Percentiles rank a stretch among this genome's conserved stretches.
Conservation (phyloP, 768 basidiomycete genomes). For the Phlebiopsis gigantea region DNA sequence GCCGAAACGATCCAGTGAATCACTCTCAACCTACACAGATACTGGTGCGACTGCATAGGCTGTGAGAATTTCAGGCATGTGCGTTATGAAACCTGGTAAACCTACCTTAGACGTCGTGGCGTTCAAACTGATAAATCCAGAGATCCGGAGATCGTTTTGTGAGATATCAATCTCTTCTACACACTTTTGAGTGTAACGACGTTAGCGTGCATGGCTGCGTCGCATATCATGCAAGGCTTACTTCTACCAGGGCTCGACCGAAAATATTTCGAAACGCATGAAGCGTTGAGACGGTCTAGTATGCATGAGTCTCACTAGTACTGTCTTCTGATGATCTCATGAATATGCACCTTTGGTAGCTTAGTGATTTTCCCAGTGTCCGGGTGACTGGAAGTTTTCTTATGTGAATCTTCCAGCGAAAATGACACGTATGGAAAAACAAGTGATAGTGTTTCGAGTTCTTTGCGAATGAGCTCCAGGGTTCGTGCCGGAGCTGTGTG, state of each 20-base stretch:
- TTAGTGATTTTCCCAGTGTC: conserved; percentile 45
- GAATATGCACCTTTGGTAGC: conserved; percentile 55
- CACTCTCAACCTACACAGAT: conserved; percentile 57
- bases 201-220: background rate
- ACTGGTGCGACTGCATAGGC: conserved; percentile 67
- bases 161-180: conserved; percentile 56
- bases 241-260: conserved; percentile 69
- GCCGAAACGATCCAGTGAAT: background rate
- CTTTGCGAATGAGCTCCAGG: conserved; percentile 61
- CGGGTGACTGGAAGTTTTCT: conserved; percentile 28
- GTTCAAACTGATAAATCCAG: conserved; percentile 82
- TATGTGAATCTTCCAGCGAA: conserved; percentile 52
- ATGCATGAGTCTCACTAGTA: no score
- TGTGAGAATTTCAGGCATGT: background rate
- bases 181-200: background rate
- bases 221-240: conserved; percentile 30
- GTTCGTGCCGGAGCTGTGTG: conserved; percentile 58
- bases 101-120: conserved; percentile 69
- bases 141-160: conserved; percentile 47
- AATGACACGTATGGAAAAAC: conserved; percentile 70
- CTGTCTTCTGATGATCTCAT: background rate
- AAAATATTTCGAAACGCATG: conserved; percentile 68
- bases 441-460: conserved; percentile 69
- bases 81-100: no score
- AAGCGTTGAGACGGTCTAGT: conserved; percentile 61